phyloP scores from a whole-genome alignment of 108 stramenopile genomes.

The Schizochytrium sp. region DNA sequence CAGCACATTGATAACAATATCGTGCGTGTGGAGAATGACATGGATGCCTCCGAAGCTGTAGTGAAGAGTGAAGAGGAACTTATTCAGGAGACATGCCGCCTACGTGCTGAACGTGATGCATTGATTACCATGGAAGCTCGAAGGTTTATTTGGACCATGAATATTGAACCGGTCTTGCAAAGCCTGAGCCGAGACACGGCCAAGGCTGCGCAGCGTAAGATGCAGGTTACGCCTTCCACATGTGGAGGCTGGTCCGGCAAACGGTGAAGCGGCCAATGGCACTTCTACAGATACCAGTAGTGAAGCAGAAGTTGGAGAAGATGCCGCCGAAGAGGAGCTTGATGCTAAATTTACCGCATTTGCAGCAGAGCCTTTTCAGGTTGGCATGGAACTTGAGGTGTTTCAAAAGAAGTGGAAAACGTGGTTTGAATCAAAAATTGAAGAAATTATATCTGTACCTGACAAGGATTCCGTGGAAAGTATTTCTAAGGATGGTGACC shows the following conservation, averaged over 20 bases:
- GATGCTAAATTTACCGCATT: background rate
- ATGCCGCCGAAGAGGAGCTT: slow-evolving; percentile 8
- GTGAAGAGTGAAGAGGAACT: slow-evolving; percentile 43
- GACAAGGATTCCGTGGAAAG: background rate
- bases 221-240: background rate
- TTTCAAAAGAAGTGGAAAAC: slow-evolving; percentile 13
- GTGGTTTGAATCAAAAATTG: slow-evolving; percentile 46
- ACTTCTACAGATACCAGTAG: background rate
- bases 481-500: background rate
- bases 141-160: background rate
- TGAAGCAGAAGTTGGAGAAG: background rate
- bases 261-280: too few species aligned
- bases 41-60: slow-evolving; percentile 19
- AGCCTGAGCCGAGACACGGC: background rate
- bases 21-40: slow-evolving; percentile 65
- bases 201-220: background rate
- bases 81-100: background rate
- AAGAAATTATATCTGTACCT: background rate
- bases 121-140: background rate
- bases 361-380: background rate
- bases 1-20: slow-evolving; percentile 37
- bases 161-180: background rate
- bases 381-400: background rate
- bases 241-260: background rate
- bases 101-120: slow-evolving; percentile 14